These are phyloP conservation scores for Setaria viridis DNA, from an alignment of 202 grass and related monocot species.

Conservation along the genomic window DNA sequence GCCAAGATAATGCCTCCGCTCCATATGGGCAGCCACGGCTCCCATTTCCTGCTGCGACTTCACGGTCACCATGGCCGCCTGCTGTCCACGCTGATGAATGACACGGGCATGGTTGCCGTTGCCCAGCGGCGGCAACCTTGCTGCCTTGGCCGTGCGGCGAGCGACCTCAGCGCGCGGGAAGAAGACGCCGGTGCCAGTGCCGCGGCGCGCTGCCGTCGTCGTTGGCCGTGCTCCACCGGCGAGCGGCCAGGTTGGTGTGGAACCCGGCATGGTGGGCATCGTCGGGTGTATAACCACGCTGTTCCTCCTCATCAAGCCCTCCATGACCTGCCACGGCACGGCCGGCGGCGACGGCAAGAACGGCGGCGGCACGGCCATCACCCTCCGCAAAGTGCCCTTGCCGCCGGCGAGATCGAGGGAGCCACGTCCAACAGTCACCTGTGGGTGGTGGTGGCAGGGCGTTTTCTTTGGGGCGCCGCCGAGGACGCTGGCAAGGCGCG, in stretches of 20 bases:
- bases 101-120: background rate
- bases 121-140: background rate
- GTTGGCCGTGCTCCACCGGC: background rate
- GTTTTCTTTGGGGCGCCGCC: background rate
- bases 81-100: background rate
- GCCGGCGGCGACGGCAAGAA: background rate
- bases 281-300: too few species aligned
- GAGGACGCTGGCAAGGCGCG: conserved; percentile 15
- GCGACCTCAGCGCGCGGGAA: background rate
- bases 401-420: too few species aligned
- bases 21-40: background rate
- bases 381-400: too few species aligned
- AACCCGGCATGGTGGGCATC: too few species aligned
- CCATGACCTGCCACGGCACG: background rate
- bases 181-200: conserved; percentile 19
- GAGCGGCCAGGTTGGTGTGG: background rate
- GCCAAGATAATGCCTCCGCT: background rate
- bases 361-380: background rate
- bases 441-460: background rate
- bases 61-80: background rate
- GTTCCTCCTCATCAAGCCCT: background rate
- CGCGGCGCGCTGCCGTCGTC: background rate
- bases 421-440: background rate
- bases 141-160: background rate
- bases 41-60: conserved; percentile 1